Base-by-base conservation (phyloP, 129 eudicot genomes). In the Centrapalus pauciflorus region DNA sequence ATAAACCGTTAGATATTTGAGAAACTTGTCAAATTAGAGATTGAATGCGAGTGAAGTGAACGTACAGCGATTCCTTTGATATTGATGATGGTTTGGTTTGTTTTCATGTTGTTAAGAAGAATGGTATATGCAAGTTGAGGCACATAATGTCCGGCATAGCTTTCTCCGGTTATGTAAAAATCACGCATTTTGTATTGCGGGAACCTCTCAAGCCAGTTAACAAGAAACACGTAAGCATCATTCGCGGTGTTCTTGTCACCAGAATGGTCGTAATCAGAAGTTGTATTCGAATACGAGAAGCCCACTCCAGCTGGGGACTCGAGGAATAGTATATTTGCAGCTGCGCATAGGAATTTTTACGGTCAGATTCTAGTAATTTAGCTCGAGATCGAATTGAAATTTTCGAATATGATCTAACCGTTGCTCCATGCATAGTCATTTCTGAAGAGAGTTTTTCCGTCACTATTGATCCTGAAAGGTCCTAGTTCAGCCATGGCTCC, bases 31-130 rank as follows among this genome's bases (percentile, higher is more conserved):
- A n/a, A n/a, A n/a, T n/a, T n/a, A n/a, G n/a, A n/a, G n/a, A n/a
- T 11, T 12, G 11, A 6, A 0, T 34, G 49, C 11, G 5, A 10
- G 17, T 40, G 43, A 27, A 40, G 49, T 29, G 8, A 61, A 71
- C 82, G 6, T 80, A 83, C 89, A 17, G 80, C 78, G 7, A 83
- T 73, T 30, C 85, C 89, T 61, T 80, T 80, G 33, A 83, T 72
- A 54, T 83, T 83, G 66, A 80, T 65, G 40, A 63, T 17, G 1
- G 80, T 72, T 16, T 80, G 78, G 24, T 64, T 83, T 19, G 80
- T 48, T 24, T 56, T 67, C 66, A 64, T 83, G 60, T 73, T 84
- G 25, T 80, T 60, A 7, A 55, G 52, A 16, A 66, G 57, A 14
- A 81, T 41, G 35, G 74, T 56, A 13, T 77, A 70, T 8, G 86